Base-by-base conservation (phyloP, 139 green algal species). In the Volvox africanus region DNA sequence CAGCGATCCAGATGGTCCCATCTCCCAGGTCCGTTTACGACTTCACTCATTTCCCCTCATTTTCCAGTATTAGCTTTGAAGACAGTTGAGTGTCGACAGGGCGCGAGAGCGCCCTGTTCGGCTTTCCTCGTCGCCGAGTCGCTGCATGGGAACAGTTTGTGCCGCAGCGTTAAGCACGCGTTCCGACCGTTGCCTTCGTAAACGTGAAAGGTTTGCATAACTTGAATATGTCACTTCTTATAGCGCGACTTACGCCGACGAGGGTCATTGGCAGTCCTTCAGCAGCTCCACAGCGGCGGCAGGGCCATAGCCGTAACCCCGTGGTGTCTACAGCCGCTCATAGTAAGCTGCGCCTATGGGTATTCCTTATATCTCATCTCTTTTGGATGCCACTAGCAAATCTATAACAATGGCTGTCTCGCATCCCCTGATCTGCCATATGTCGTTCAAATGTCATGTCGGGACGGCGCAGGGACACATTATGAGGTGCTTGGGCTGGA, bases 401-500 rank as follows among this genome's bases (percentile, higher is more conserved):
- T 55, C 44, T 55, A 55, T 55, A 55, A 5, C 9, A 9, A 55
- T 14, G 44, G 44, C 44, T 5, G 5, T 55, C 44, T 5, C 9
- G 44, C 44, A 55, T 55, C 44, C 9, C 9, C 44, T 9, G 44
- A 55, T 55, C 5, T 55, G 44, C 44, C 44, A 55, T 9, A 55
- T 55, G 44, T 9, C 44, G 44, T 9, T 55, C 5, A 55, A 55
- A 55, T 55, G 44, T 30, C 71, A 9, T 35, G 71, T 79, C 1
- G 71, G 20, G 26, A 35, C 71, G 71, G 28, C 71, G 71, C 78
- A 84, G 78, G 78, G 37, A 84, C 82, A 67, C 65, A 88, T 67
- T 89, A 89, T 24, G 62, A 89, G 22, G 83, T 89, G 1, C 36
- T 89, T 18, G 83, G 83, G 21, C 5, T 89, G 67, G 22, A 68